Evolutionary conservation across 768 basidiomycete genomes (phyloP).

Genomic region (Mycena pura): DNA sequence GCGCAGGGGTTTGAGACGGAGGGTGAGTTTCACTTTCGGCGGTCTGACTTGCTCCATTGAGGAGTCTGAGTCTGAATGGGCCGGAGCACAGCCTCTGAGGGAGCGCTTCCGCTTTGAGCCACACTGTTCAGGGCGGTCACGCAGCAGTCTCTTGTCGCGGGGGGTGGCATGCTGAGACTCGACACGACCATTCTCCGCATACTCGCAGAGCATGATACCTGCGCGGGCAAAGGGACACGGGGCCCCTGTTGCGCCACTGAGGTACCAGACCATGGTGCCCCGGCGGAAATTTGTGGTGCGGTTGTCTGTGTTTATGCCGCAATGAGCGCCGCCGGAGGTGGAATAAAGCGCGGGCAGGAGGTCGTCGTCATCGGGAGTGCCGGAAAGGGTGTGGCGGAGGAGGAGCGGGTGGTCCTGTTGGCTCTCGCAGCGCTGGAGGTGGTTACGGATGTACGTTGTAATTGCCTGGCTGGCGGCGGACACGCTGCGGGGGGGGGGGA

Average conservation of each 20-base stretch:
- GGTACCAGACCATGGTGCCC: conserved; percentile 84
- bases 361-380: conserved; percentile 75
- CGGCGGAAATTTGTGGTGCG: conserved; percentile 76
- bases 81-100: conserved; percentile 44
- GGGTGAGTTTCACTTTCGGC: conserved; percentile 74
- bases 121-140: conserved; percentile 30
- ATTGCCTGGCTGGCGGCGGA: conserved; percentile 85
- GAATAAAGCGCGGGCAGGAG: conserved; percentile 76
- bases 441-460: conserved; percentile 80
- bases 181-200: conserved; percentile 57
- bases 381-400: conserved; percentile 73
- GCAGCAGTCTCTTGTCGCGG: conserved; percentile 37
- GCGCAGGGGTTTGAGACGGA: conserved; percentile 63
- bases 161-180: conserved; percentile 26
- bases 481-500: conserved; percentile 48
- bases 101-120: conserved; percentile 51
- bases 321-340: conserved; percentile 69
- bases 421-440: conserved; percentile 72
- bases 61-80: conserved; percentile 42
- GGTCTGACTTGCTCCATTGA: conserved; percentile 47
- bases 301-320: conserved; percentile 44
- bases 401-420: conserved; percentile 79
- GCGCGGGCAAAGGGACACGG: conserved; percentile 78
- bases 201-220: conserved; percentile 76
- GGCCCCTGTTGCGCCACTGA: conserved; percentile 75